Evolutionary conservation across 2,329 filamentous ascomycete species (phyloP).

Genomic region (Talaromyces atroroseus): DNA sequence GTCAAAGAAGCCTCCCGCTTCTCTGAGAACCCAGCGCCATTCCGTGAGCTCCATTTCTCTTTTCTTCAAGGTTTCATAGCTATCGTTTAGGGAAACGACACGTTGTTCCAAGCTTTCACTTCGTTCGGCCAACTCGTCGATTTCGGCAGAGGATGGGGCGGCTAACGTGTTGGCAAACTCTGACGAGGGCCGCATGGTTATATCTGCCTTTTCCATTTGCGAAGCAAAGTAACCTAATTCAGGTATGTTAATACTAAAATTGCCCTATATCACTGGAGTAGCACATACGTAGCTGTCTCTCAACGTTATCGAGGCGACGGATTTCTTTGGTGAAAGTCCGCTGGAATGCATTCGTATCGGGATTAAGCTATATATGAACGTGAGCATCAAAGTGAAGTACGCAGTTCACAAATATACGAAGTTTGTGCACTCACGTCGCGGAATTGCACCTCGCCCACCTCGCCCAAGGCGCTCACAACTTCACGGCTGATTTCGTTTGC

Average conservation of each 20-base stretch:
- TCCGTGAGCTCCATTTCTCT: slow-evolving; percentile 94
- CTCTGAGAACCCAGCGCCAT: slow-evolving; percentile 95
- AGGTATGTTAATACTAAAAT: background rate
- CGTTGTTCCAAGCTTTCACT: slow-evolving; percentile 89
- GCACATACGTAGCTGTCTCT: slow-evolving; percentile 84
- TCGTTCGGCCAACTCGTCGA: slow-evolving; percentile 89
- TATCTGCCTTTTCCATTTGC: slow-evolving; percentile 91
- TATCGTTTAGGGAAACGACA: slow-evolving; percentile 87
- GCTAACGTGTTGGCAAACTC: slow-evolving; percentile 84
- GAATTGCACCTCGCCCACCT: slow-evolving; percentile 94
- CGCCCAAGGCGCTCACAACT: slow-evolving; percentile 91
- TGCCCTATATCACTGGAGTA: slow-evolving; percentile 15
- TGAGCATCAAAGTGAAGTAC: background rate
- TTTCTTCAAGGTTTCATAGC: slow-evolving; percentile 97
- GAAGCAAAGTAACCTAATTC: slow-evolving; percentile 77
- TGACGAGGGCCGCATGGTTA: slow-evolving; percentile 81
- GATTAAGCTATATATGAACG: slow-evolving; percentile 64
- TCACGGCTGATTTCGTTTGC: slow-evolving; percentile 98
- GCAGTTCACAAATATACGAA: background rate
- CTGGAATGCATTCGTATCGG: slow-evolving; percentile 89
- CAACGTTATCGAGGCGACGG: slow-evolving; percentile 92
- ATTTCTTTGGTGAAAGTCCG: slow-evolving; percentile 97
- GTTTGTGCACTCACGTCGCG: slow-evolving; percentile 67
- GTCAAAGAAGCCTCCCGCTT: slow-evolving; percentile 97
- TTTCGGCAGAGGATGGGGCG: slow-evolving; percentile 85